Conservation (phyloP, 163 green algal genomes). For the Chlorella variabilis region DNA sequence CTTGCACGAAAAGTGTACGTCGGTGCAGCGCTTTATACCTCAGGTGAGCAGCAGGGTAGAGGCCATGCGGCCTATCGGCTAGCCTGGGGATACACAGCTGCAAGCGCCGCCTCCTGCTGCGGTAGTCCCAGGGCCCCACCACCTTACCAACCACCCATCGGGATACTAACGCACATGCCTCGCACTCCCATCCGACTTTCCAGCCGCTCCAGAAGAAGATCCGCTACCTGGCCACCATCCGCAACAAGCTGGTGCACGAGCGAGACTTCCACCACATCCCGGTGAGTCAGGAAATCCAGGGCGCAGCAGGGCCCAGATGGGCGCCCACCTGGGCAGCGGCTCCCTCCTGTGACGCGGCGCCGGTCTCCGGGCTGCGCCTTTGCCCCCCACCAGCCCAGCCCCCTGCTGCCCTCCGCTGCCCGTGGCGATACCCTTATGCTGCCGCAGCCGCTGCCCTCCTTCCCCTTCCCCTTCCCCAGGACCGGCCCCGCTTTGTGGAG, state of each 20-base stretch:
- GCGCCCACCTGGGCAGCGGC: background rate
- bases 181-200: background rate
- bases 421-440: too few species aligned
- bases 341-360: background rate
- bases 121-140: too few species aligned
- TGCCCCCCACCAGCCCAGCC: background rate
- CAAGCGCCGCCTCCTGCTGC: too few species aligned
- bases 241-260: constrained; percentile 52
- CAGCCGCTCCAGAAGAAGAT: constrained; percentile 33
- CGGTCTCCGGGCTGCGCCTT: background rate
- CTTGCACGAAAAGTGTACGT: constrained; percentile 42
- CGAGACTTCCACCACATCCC: constrained; percentile 41
- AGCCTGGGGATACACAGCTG: too few species aligned
- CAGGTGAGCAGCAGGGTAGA: background rate
- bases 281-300: background rate
- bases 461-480: background rate
- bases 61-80: too few species aligned
- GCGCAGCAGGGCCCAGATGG: too few species aligned
- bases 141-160: too few species aligned
- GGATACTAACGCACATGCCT: too few species aligned
- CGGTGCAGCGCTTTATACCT: background rate
- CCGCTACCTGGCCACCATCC: constrained; percentile 49
- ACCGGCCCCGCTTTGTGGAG: constrained; percentile 29
- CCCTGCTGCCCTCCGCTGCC: too few species aligned
- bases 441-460: too few species aligned